A percentile compares a stretch with the other conserved stretches of the same genome.
These are phyloP conservation scores for Pezicula carpinea DNA, from an alignment of 2,329 filamentous ascomycete genomes.

Conservation along the genomic window DNA sequence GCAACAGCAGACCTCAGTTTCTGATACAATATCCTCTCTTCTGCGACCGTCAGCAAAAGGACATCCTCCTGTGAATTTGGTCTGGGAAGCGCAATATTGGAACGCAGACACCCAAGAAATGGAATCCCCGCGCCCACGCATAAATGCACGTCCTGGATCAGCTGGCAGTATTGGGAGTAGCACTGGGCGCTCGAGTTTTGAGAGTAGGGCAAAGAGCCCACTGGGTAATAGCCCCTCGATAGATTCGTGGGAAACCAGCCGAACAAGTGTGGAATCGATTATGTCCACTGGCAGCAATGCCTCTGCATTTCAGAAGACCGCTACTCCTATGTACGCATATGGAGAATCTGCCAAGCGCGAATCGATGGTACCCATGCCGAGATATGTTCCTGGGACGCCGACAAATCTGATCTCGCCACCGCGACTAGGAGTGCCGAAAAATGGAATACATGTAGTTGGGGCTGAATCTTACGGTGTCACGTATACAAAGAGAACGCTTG, in stretches of 20 bases:
- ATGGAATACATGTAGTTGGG: neutral
- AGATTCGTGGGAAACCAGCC: conserved; percentile 15
- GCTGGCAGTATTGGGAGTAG: neutral
- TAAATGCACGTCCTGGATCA: neutral
- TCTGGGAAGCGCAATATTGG: neutral
- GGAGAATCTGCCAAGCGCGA: neutral
- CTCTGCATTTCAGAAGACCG: neutral
- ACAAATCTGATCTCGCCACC: conserved; percentile 3
- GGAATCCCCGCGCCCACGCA: conserved; percentile 1
- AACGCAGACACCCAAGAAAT: neutral
- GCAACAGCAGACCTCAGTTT: neutral
- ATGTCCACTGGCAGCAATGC: neutral
- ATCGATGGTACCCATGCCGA: neutral
- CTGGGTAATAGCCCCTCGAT: conserved; percentile 22
- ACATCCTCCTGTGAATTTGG: neutral
- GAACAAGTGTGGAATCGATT: conserved; percentile 16
- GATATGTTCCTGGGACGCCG: conserved; percentile 6
- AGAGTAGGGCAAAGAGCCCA: conserved; percentile 23
- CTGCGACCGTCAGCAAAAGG: neutral
- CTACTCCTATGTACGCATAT: neutral
- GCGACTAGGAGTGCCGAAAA: neutral
- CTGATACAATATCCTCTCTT: neutral
- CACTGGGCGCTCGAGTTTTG: conserved; percentile 15
- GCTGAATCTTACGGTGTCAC: conserved; percentile 6
- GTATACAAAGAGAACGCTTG: conserved; percentile 26